A percentile compares a stretch with the other conserved stretches of the same genome.
These are phyloP conservation scores for Zymoseptoria pseudotritici DNA, from an alignment of 2,329 filamentous ascomycete species.

Conservation along the genomic window DNA sequence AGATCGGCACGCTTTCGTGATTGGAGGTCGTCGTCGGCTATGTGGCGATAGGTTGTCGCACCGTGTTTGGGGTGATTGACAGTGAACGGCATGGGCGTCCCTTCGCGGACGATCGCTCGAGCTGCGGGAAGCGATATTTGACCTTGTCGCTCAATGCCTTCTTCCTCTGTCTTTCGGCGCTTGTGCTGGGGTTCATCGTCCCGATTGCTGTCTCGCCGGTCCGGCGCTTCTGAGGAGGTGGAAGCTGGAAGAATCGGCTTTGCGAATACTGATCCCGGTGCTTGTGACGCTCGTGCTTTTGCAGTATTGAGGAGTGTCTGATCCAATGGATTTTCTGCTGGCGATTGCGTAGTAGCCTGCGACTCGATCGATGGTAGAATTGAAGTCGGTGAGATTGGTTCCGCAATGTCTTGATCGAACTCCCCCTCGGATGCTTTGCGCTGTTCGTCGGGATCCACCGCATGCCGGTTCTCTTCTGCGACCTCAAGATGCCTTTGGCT, in stretches of 20 bases:
- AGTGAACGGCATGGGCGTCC: background rate
- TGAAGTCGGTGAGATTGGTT: background rate
- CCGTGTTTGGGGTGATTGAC: background rate
- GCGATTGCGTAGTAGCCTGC: background rate
- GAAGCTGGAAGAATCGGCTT: background rate
- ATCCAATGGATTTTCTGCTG: background rate
- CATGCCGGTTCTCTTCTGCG: background rate
- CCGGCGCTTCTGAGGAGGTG: background rate
- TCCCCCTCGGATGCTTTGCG: background rate
- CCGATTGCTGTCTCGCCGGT: background rate
- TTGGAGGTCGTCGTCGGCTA: background rate
- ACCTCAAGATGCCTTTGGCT: too few relatives aligned
- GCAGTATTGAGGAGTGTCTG: background rate
- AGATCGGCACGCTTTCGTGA: background rate
- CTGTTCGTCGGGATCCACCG: background rate
- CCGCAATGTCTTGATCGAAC: background rate
- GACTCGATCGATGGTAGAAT: background rate
- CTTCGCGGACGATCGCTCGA: background rate
- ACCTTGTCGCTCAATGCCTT: background rate
- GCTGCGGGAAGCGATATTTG: background rate
- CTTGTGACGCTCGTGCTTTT: background rate
- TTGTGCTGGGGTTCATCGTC: background rate
- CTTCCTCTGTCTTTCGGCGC: background rate
- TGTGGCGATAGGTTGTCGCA: background rate
- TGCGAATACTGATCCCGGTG: background rate